Conservation (phyloP, 2,329 filamentous ascomycete genomes). For the Stagonosporopsis rhizophila region DNA sequence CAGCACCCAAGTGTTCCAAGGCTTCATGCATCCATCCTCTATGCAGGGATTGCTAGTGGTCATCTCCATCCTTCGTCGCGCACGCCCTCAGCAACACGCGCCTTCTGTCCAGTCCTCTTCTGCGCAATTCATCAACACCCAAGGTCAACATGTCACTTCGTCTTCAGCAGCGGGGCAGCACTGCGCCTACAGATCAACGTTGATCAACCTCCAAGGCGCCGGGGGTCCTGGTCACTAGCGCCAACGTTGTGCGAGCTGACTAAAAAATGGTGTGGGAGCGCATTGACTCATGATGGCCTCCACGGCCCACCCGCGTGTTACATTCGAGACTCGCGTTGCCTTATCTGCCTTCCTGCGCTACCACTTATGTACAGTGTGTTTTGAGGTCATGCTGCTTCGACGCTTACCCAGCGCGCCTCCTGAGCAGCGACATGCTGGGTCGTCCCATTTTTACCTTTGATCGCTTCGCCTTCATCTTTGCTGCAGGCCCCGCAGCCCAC, state of each 20-base stretch:
- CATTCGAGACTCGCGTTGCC: background rate
- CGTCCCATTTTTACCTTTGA: slow-evolving; percentile 24
- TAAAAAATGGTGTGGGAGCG: slow-evolving; percentile 8
- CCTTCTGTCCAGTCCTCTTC: background rate
- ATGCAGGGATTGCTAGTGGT: slow-evolving; percentile 12
- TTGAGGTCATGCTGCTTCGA: background rate
- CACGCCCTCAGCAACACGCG: background rate
- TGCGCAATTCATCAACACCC: background rate
- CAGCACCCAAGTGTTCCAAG: slow-evolving; percentile 13
- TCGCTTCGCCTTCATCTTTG: slow-evolving; percentile 28
- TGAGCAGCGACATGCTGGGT: slow-evolving; percentile 25
- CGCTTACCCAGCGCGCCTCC: slow-evolving; percentile 18
- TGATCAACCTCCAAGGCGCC: slow-evolving; percentile 5
- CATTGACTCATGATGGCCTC: slow-evolving; percentile 8
- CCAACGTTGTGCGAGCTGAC: slow-evolving; percentile 20
- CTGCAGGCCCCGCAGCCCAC: slow-evolving; percentile 28
- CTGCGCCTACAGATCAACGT: background rate
- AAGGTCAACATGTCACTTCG: background rate
- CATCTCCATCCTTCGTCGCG: background rate
- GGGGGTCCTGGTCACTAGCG: slow-evolving; percentile 8
- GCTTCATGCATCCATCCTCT: slow-evolving; percentile 13
- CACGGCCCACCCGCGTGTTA: slow-evolving; percentile 1
- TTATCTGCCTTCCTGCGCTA: background rate
- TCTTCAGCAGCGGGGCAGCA: slow-evolving; percentile 3
- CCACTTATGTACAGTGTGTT: background rate